A percentile compares a stretch with the other conserved stretches of the same genome.
These are phyloP conservation scores for Schwanniomyces yamadae DNA, from an alignment of 805 yeast genomes.

Conservation along the genomic window DNA sequence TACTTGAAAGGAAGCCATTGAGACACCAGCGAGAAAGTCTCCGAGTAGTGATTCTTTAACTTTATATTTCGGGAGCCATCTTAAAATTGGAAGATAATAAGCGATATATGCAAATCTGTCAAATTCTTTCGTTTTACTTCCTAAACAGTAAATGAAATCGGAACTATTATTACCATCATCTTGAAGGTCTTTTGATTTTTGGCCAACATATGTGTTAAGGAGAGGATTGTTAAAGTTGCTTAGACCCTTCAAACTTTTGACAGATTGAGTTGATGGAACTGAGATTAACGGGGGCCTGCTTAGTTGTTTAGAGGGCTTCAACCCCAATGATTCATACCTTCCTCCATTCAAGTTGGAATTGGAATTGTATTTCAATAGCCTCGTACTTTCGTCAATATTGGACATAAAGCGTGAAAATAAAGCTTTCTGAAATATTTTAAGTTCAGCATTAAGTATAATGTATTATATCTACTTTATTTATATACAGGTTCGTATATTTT, in stretches of 20 bases:
- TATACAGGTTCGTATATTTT: too few relatives aligned
- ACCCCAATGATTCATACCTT: not conserved
- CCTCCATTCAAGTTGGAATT: not conserved
- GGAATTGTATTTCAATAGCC: constrained; percentile 5
- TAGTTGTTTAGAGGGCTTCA: not conserved
- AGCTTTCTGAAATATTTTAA: too few relatives aligned
- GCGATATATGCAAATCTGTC: constrained; percentile 26
- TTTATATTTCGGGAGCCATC: constrained; percentile 31
- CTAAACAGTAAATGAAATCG: too few relatives aligned
- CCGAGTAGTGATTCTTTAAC: constrained; percentile 17
- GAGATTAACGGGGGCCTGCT: constrained; percentile 27
- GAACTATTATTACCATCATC: not conserved
- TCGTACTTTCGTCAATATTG: constrained; percentile 9
- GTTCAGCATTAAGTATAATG: too few relatives aligned
- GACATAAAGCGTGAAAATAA: not conserved
- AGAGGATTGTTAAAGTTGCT: constrained; percentile 17
- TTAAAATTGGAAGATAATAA: constrained; percentile 31
- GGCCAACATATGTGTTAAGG: constrained; percentile 12
- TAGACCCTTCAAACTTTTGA: constrained; percentile 17
- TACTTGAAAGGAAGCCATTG: constrained; percentile 34
- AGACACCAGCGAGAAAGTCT: constrained; percentile 31
- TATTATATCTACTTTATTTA: too few relatives aligned
- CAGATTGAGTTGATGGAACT: constrained; percentile 25
- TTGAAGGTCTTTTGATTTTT: not conserved
- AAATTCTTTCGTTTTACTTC: constrained; percentile 10